Evolutionary conservation across 352 stramenopile species (phyloP).

Genomic region (Achlya hypogyna): DNA sequence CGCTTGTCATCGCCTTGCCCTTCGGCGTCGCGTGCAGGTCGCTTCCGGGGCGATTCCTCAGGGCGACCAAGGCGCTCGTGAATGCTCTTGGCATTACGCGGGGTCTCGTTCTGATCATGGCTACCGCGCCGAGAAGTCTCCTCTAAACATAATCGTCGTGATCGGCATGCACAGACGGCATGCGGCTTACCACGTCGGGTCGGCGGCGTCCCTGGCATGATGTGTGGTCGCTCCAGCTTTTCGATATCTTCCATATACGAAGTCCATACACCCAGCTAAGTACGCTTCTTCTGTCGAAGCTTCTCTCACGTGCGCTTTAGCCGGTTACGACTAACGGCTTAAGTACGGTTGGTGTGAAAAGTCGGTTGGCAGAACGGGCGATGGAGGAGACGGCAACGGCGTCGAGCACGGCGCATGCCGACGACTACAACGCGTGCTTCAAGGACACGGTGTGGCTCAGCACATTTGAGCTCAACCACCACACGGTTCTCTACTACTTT

Average conservation of each 20-base stretch:
- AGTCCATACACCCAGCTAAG: not conserved
- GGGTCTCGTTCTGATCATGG: slow-evolving; percentile 5
- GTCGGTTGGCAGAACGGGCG: not conserved
- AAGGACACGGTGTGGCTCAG: slow-evolving; percentile 83
- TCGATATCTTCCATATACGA: not conserved
- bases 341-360: not conserved
- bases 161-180: not conserved
- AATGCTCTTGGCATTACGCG: slow-evolving; percentile 10
- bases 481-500: slow-evolving; percentile 86
- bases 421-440: slow-evolving; percentile 85
- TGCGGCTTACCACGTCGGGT: not conserved
- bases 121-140: not conserved
- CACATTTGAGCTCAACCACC: slow-evolving; percentile 68
- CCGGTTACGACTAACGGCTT: not conserved
- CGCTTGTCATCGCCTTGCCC: not conserved
- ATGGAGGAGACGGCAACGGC: slow-evolving; percentile 21
- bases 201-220: not conserved
- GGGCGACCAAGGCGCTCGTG: slow-evolving; percentile 8
- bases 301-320: not conserved
- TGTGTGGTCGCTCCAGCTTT: not conserved
- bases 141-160: not conserved
- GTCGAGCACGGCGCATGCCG: slow-evolving; percentile 34
- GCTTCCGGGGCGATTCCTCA: slow-evolving; percentile 10
- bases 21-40: not conserved
- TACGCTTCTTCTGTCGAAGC: not conserved